Conservation (phyloP, 1,284 basidiomycete genomes). For the Ustilago lituana region DNA sequence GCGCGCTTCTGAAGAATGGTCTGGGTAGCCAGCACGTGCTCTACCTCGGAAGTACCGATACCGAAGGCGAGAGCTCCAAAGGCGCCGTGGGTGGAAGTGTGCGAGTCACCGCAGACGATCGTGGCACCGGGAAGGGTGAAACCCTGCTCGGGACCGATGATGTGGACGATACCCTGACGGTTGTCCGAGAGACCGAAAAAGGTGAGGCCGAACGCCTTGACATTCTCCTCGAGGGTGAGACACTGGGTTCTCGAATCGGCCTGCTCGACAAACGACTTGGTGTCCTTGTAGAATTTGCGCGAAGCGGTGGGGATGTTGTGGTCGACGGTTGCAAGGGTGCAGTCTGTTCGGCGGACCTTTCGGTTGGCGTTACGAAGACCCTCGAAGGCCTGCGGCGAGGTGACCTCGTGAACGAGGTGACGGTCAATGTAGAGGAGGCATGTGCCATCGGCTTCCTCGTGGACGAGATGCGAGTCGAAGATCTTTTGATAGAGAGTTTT, state of each 20-base stretch:
- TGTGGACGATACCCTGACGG: conserved; percentile 66
- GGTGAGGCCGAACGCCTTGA: conserved; percentile 65
- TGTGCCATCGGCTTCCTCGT: conserved; percentile 62
- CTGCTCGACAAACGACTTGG: conserved; percentile 63
- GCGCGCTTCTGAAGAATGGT: conserved; percentile 64
- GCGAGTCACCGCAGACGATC: conserved; percentile 66
- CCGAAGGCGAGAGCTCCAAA: conserved; percentile 66
- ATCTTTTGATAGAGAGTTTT: conserved; percentile 65
- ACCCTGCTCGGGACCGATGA: conserved; percentile 66
- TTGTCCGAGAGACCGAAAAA: conserved; percentile 65
- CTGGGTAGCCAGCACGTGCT: conserved; percentile 66
- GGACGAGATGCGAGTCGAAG: conserved; percentile 62
- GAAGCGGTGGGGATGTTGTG: conserved; percentile 66
- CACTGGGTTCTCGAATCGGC: conserved; percentile 64
- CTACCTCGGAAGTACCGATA: conserved; percentile 66
- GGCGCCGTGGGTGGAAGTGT: conserved; percentile 66
- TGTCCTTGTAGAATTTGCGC: conserved; percentile 63
- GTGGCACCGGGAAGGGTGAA: conserved; percentile 65
- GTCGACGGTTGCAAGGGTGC: conserved; percentile 66
- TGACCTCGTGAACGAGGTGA: conserved; percentile 66
- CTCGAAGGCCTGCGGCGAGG: conserved; percentile 66
- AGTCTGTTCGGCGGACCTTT: conserved; percentile 61
- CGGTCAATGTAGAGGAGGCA: conserved; percentile 66
- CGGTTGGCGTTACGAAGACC: conserved; percentile 61
- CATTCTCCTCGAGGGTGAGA: conserved; percentile 65